A percentile compares a stretch with the other conserved stretches of the same genome.
These are phyloP conservation scores for Phlebiopsis gigantea DNA, from an alignment of 768 basidiomycete species.

Conservation along the genomic window DNA sequence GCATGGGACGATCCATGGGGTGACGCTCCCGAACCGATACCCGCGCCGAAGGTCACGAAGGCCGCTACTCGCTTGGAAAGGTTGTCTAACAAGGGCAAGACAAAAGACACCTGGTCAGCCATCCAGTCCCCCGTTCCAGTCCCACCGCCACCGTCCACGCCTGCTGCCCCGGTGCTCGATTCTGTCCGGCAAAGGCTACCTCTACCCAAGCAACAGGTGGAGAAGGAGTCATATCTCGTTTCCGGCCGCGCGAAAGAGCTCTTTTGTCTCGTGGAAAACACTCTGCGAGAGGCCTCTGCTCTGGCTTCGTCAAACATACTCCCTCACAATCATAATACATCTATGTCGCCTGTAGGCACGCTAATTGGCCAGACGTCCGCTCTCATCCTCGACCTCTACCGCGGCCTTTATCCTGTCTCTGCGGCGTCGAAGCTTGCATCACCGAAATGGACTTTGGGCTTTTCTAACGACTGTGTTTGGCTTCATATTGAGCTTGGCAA, in stretches of 20 bases:
- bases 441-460: conserved; percentile 58
- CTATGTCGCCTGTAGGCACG: conserved; percentile 36
- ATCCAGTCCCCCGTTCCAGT: conserved; percentile 20
- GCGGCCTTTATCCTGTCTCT: conserved; percentile 70
- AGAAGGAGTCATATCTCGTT: conserved; percentile 54
- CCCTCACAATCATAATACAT: conserved; percentile 19
- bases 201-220: conserved; percentile 14
- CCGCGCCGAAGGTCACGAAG: conserved; percentile 35
- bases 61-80: conserved; percentile 55
- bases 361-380: conserved; percentile 57
- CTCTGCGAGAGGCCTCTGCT: conserved; percentile 62
- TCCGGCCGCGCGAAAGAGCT: conserved; percentile 53
- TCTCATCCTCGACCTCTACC: conserved; percentile 70
- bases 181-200: conserved; percentile 4
- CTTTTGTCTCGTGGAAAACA: conserved; percentile 51
- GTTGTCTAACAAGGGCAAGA: conserved; percentile 51
- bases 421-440: conserved; percentile 42
- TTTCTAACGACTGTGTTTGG: conserved; percentile 79
- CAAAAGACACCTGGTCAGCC: conserved; percentile 19
- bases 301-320: conserved; percentile 56
- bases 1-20: conserved; percentile 56
- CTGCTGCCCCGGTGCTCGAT: conserved; percentile 2
- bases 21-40: conserved; percentile 17
- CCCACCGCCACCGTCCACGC: conserved; percentile 14
- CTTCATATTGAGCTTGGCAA: conserved; percentile 49